phyloP scores from a whole-genome alignment of 2,329 filamentous ascomycete genomes.

The Ceratocystis albifundus region DNA sequence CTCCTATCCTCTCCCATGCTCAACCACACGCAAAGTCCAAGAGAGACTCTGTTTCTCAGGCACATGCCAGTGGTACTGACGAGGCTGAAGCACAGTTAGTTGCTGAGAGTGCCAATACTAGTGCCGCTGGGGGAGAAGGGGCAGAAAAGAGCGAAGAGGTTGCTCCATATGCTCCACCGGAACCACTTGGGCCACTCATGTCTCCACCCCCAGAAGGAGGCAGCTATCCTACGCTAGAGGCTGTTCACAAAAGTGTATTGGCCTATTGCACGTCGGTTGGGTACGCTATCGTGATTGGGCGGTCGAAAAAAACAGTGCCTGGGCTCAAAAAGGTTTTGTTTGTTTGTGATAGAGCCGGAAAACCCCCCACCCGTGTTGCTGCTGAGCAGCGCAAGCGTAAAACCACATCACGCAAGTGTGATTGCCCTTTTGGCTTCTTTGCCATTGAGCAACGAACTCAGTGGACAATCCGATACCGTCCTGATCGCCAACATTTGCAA shows the following conservation, averaged over 20 bases:
- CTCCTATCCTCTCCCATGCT: constrained; percentile 10
- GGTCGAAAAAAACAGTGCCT: constrained; percentile 56
- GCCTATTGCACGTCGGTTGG: constrained; percentile 56
- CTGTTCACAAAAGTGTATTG: constrained; percentile 52
- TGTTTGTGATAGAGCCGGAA: constrained; percentile 54
- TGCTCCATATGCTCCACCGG: constrained; percentile 41
- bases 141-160: constrained; percentile 37
- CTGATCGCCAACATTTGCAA: constrained; percentile 44
- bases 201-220: constrained; percentile 52
- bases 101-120: constrained; percentile 31
- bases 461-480: constrained; percentile 55
- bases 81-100: constrained; percentile 18
- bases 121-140: constrained; percentile 37
- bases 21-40: constrained; percentile 31
- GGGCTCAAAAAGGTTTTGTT: constrained; percentile 57
- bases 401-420: constrained; percentile 57
- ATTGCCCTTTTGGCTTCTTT: constrained; percentile 59
- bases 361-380: constrained; percentile 49
- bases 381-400: constrained; percentile 54
- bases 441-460: constrained; percentile 56
- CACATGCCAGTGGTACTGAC: constrained; percentile 20
- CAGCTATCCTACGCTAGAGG: constrained; percentile 52
- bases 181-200: constrained; percentile 49
- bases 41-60: constrained; percentile 26
- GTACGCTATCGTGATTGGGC: constrained; percentile 56